A percentile compares a stretch with the other conserved stretches of the same genome.
phyloP scores from a whole-genome alignment of 2,329 filamentous ascomycete species.

The Diplodia scrobiculata region DNA sequence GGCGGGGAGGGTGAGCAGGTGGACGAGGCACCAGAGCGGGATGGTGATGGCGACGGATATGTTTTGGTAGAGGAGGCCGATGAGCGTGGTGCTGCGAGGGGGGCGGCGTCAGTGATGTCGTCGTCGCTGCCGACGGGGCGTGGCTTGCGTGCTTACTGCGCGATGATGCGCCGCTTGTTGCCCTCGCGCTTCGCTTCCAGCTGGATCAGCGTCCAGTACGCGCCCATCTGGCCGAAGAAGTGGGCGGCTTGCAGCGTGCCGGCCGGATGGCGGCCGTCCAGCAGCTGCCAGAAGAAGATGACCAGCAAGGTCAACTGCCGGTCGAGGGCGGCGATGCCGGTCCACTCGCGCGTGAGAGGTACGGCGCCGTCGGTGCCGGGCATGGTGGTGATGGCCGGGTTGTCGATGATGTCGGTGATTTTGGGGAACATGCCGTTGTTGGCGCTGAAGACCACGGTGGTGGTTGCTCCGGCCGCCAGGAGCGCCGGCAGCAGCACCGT shows the following conservation, averaged over 20 bases:
- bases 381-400: conserved; percentile 33
- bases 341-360: conserved; percentile 8
- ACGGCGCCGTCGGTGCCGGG: conserved; percentile 13
- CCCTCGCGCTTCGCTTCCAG: conserved; percentile 13
- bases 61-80: conserved; percentile 26
- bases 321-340: conserved; percentile 15
- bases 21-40: conserved; percentile 15
- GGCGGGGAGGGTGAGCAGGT: conserved; percentile 1
- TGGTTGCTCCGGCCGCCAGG: not conserved
- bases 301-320: conserved; percentile 10
- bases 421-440: conserved; percentile 55
- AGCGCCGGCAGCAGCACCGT: conserved; percentile 17
- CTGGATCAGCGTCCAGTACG: conserved; percentile 23
- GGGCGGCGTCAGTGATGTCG: not conserved
- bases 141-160: not conserved
- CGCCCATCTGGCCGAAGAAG: conserved; percentile 24
- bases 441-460: conserved; percentile 19
- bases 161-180: conserved; percentile 10
- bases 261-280: conserved; percentile 2
- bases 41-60: conserved; percentile 23
- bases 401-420: conserved; percentile 49
- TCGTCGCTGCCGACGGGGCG: not conserved
- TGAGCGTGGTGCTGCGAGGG: conserved; percentile 8
- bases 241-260: conserved; percentile 13
- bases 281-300: conserved; percentile 24